A percentile compares a stretch with the other conserved stretches of the same genome.
Conservation (phyloP, 768 basidiomycete species). For the Lyophyllum decastes region DNA sequence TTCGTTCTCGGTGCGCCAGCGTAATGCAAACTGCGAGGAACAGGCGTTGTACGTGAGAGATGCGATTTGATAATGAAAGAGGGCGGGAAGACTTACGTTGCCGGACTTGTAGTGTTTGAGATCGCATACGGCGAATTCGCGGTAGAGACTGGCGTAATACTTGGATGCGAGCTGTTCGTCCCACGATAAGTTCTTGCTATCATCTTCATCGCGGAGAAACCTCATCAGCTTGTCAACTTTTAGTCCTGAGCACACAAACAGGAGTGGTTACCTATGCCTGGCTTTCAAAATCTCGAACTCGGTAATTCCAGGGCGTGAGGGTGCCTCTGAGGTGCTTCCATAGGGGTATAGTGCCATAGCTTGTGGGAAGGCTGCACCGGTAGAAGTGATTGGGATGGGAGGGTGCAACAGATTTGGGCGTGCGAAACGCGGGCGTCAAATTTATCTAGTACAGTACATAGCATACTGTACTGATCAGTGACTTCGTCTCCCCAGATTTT, state of each 20-base stretch:
- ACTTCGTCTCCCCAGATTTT: too few relatives aligned
- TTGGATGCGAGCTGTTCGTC: constrained; percentile 85
- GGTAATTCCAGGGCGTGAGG: constrained; percentile 35
- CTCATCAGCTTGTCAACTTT: constrained; percentile 36
- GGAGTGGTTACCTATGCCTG: constrained; percentile 58
- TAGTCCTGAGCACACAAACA: background rate
- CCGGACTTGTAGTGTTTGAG: constrained; percentile 95
- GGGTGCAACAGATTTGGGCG: too few relatives aligned
- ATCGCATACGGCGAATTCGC: constrained; percentile 91
- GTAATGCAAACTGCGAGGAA: constrained; percentile 69
- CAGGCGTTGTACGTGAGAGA: background rate
- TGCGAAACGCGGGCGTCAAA: too few relatives aligned
- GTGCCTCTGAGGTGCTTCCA: constrained; percentile 29
- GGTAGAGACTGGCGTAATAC: constrained; percentile 86
- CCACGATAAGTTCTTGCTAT: constrained; percentile 56
- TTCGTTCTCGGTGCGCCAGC: constrained; percentile 93
- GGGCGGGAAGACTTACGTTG: constrained; percentile 51
- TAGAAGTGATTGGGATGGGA: too few relatives aligned
- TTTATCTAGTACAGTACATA: too few relatives aligned
- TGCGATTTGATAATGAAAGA: background rate
- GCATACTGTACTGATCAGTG: too few relatives aligned
- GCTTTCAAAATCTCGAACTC: constrained; percentile 81
- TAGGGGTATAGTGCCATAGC: constrained; percentile 38
- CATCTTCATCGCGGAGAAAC: constrained; percentile 74
- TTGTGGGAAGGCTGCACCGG: too few relatives aligned